These are phyloP conservation scores for Helicocarpus griseus DNA, from an alignment of 2,329 filamentous ascomycete species.

Conservation along the genomic window DNA sequence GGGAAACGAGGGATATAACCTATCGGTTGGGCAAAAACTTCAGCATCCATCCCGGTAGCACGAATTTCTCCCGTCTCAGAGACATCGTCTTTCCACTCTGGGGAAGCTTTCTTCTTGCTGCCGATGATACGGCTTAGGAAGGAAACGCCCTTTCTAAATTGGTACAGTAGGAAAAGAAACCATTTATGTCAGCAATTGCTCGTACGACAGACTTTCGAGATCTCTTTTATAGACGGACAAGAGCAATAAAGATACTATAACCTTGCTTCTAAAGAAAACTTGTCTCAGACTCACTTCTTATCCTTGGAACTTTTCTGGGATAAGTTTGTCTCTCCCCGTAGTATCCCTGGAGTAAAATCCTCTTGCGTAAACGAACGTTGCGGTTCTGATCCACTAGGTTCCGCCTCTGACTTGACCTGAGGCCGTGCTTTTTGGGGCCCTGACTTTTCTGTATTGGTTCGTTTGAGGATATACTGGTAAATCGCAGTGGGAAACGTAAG, in stretches of 20 bases:
- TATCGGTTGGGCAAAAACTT: slow-evolving; percentile 68
- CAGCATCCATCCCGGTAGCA: slow-evolving; percentile 71
- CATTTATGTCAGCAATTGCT: neutral
- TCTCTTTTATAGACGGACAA: neutral
- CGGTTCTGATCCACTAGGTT: slow-evolving; percentile 28
- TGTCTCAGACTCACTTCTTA: slow-evolving; percentile 53
- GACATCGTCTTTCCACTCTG: slow-evolving; percentile 47
- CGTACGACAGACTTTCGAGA: neutral
- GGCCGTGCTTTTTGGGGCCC: slow-evolving; percentile 38
- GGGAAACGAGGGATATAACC: slow-evolving; percentile 82
- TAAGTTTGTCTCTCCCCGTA: slow-evolving; percentile 6
- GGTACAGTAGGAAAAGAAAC: neutral
- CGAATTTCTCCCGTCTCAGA: slow-evolving; percentile 62
- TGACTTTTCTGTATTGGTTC: slow-evolving; percentile 55
- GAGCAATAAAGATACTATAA: slow-evolving; percentile 3
- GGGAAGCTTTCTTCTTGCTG: slow-evolving; percentile 59
- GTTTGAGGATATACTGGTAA: slow-evolving; percentile 52
- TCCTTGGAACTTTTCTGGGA: slow-evolving; percentile 41
- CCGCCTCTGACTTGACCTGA: slow-evolving; percentile 32
- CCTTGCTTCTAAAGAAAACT: slow-evolving; percentile 6
- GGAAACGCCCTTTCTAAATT: slow-evolving; percentile 67
- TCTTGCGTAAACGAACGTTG: slow-evolving; percentile 22
- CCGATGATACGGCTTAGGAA: slow-evolving; percentile 80
- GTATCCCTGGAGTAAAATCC: slow-evolving; percentile 20
- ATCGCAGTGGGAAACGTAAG: neutral